These are phyloP conservation scores for Flaveria robusta DNA, from an alignment of 129 eudicot species.

Conservation along the genomic window DNA sequence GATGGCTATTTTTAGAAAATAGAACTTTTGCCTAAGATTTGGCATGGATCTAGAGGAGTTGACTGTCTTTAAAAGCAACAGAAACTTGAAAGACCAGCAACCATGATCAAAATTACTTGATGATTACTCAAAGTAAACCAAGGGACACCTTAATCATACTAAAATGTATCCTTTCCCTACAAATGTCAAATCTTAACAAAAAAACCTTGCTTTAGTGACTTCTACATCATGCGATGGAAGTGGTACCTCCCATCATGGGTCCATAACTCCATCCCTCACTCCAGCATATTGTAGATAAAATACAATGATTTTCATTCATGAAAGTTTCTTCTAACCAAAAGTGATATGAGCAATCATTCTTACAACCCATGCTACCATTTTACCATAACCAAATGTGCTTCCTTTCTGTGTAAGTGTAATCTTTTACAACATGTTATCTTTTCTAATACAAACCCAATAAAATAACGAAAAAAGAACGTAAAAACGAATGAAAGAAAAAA, in stretches of 20 bases:
- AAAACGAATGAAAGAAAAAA: conserved; percentile 5
- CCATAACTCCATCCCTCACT: conserved; percentile 24
- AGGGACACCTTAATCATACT: conserved; percentile 21
- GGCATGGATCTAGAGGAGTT: conserved; percentile 25
- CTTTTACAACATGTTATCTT: conserved; percentile 24
- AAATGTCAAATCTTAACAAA: conserved; percentile 2
- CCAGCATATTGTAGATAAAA: conserved; percentile 17
- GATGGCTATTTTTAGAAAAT: neutral
- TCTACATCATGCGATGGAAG: conserved; percentile 28
- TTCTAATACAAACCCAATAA: neutral
- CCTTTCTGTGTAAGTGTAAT: conserved; percentile 15
- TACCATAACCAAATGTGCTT: conserved; percentile 17
- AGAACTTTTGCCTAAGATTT: neutral
- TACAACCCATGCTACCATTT: conserved; percentile 48
- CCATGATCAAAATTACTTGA: conserved; percentile 33
- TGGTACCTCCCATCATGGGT: conserved; percentile 23
- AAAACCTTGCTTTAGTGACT: conserved; percentile 6
- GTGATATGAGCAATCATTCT: conserved; percentile 45
- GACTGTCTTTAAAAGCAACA: conserved; percentile 26
- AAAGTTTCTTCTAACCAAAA: conserved; percentile 30
- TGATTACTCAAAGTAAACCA: conserved; percentile 33
- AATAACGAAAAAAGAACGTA: neutral
- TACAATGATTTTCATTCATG: conserved; percentile 56
- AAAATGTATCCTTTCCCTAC: conserved; percentile 8
- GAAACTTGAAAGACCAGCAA: conserved; percentile 45